Conservation (phyloP, 1,284 basidiomycete species). For the Irpex lacteus region DNA sequence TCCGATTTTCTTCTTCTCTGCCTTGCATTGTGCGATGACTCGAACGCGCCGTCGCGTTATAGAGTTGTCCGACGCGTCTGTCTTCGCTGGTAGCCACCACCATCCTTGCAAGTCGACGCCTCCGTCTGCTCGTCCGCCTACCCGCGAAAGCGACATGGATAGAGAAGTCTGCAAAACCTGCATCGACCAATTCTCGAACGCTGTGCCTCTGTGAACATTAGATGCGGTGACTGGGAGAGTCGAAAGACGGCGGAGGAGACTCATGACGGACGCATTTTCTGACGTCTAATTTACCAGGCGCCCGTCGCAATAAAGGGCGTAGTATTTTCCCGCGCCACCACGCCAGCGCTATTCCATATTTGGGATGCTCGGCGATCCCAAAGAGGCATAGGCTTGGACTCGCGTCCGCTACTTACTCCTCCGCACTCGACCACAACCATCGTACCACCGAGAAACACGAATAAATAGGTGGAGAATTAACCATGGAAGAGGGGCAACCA, state of each 20-base stretch:
- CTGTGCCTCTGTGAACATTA: slow-evolving; percentile 59
- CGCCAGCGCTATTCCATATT: neutral
- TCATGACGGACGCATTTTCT: neutral
- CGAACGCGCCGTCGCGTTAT: slow-evolving; percentile 46
- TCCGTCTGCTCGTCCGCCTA: slow-evolving; percentile 83
- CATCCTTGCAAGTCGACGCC: slow-evolving; percentile 89
- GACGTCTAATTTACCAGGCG: neutral
- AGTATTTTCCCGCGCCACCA: neutral
- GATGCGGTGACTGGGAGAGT: slow-evolving; percentile 26
- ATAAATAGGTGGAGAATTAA: neutral
- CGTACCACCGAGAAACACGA: neutral
- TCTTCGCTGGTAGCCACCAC: slow-evolving; percentile 76
- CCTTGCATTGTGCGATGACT: slow-evolving; percentile 90
- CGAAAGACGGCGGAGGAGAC: neutral
- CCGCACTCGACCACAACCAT: neutral
- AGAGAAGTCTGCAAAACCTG: slow-evolving; percentile 59
- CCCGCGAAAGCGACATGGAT: slow-evolving; percentile 75
- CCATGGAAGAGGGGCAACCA: slow-evolving; percentile 2
- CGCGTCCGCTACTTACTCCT: neutral
- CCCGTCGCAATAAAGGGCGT: too few species aligned
- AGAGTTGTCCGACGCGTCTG: neutral
- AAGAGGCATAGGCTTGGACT: neutral
- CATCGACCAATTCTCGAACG: slow-evolving; percentile 75
- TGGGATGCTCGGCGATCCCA: neutral
- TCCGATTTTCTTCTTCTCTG: slow-evolving; percentile 75